Base-by-base conservation (phyloP, 495 filamentous ascomycete genomes). In the Xylaria scruposa region DNA sequence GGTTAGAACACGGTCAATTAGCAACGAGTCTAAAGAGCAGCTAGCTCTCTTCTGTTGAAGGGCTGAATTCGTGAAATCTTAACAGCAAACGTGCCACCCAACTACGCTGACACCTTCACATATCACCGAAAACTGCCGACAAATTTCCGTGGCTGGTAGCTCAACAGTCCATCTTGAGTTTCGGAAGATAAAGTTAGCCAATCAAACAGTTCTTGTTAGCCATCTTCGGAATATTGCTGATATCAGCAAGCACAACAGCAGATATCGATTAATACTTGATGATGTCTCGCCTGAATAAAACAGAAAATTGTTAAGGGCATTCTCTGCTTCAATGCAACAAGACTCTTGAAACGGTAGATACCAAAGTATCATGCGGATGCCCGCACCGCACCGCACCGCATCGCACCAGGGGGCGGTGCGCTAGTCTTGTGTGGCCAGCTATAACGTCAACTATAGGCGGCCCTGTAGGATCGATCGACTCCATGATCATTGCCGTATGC, bases 311-410 rank as follows among this genome's bases (percentile, higher is more conserved):
- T 56, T 26, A n/a, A 31, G 8, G 19, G n/a, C 19, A 24, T 19
- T 21, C 7, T 68, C 51, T 68, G 36, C 36, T n/a, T 29, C 40
- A 60, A 68, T 46, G 40, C 36, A 38, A 68, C 67, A 21, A 21
- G 31, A 24, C 46, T 4, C 40, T 38, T 58, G 36, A 60, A 68
- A 42, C 36, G 58, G n/a, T 60, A 60, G 49, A 58, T 44, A 53
- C 67, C 38, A 53, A 21, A 54, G 15, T 60, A 53, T 60, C 38
- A 60, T 68, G 67, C 38, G 53, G 67, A 51, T 60, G 26, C 47
- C 51, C 40, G 53, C 67, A 68, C 53, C 66, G 36, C 36, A 38
- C 36, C 36, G 36, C 36, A 38, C 36, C 36, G 29, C 29, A 31
- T 31, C 29, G 29, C 29, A 31, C 29, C 29, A 31, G 8, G 51